Evolutionary conservation across 2,329 filamentous ascomycete species (phyloP).

Genomic region (Gaeumannomyces sp.): DNA sequence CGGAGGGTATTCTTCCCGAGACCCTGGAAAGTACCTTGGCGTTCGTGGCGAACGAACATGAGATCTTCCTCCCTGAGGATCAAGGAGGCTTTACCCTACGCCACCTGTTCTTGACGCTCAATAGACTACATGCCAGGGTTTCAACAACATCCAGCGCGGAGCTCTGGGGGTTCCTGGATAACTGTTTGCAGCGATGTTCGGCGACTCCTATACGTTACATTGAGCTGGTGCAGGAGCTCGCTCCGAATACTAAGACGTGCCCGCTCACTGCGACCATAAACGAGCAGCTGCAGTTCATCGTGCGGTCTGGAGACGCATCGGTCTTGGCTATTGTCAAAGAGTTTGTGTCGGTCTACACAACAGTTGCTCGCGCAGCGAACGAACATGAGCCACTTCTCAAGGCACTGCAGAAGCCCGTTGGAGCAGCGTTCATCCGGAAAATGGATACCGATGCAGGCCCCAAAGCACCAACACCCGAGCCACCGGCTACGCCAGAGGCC

Average conservation of each 20-base stretch:
- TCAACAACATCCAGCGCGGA: slow-evolving; percentile 10
- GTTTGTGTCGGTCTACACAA: slow-evolving; percentile 7
- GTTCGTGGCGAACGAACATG: slow-evolving; percentile 57
- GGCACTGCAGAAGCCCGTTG: slow-evolving; percentile 2
- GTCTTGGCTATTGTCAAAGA: slow-evolving; percentile 12
- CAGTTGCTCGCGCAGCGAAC: slow-evolving; percentile 7
- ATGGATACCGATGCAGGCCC: not conserved
- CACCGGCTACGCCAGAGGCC: not conserved
- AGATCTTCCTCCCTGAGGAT: slow-evolving; percentile 34
- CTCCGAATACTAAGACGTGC: slow-evolving; percentile 29
- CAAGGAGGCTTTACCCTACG: slow-evolving; percentile 36
- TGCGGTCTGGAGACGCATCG: slow-evolving; percentile 40
- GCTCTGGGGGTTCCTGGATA: slow-evolving; percentile 71
- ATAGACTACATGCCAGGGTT: not conserved
- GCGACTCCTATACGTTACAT: slow-evolving; percentile 78
- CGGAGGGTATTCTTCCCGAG: slow-evolving; percentile 39
- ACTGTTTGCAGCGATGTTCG: slow-evolving; percentile 70
- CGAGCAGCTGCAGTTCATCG: slow-evolving; percentile 72
- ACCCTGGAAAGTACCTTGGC: slow-evolving; percentile 51
- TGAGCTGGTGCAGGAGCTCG: slow-evolving; percentile 55
- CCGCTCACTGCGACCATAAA: slow-evolving; percentile 62
- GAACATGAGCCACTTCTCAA: slow-evolving; percentile 8
- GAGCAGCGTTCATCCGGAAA: slow-evolving; percentile 2
- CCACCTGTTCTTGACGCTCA: slow-evolving; percentile 3
- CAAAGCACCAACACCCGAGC: not conserved